These are phyloP conservation scores for Mycena chlorophos DNA, from an alignment of 768 basidiomycete species.

Conservation along the genomic window DNA sequence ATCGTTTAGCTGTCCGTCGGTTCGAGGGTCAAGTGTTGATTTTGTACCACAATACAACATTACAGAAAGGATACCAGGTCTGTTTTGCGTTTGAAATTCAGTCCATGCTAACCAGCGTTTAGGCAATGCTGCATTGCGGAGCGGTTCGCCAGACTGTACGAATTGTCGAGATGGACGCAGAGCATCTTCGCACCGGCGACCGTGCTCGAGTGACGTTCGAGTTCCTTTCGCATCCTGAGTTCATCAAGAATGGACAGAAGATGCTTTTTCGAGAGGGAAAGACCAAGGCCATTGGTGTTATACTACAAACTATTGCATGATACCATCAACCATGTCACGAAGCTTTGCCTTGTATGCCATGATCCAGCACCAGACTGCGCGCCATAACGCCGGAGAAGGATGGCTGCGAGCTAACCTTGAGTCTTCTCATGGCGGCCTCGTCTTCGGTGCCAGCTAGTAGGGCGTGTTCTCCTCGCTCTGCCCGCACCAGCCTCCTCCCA, in stretches of 20 bases:
- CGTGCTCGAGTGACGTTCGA: constrained; percentile 93
- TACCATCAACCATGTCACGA: background rate
- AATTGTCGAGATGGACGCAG: constrained; percentile 88
- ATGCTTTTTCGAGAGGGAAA: constrained; percentile 93
- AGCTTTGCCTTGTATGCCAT: too few species aligned
- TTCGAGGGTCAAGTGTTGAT: constrained; percentile 96
- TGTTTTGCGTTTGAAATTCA: constrained; percentile 19
- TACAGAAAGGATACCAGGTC: constrained; percentile 91
- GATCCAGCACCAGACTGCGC: constrained; percentile 6
- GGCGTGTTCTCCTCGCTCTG: background rate
- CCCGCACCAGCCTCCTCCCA: background rate
- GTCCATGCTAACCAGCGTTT: background rate
- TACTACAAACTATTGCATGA: background rate
- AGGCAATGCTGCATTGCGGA: constrained; percentile 94
- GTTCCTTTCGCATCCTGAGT: constrained; percentile 91
- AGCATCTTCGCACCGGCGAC: constrained; percentile 89
- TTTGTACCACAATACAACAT: constrained; percentile 90
- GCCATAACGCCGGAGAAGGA: too few species aligned
- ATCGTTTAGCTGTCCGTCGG: constrained; percentile 60
- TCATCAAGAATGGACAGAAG: constrained; percentile 91
- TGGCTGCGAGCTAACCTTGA: too few species aligned
- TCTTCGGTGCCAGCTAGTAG: constrained; percentile 2
- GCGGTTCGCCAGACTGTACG: constrained; percentile 89
- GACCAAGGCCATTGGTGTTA: constrained; percentile 64
- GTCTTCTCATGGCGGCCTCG: background rate